Evolutionary conservation across 2,329 filamentous ascomycete genomes (phyloP).

Genomic region (Cytospora paraplurivora): DNA sequence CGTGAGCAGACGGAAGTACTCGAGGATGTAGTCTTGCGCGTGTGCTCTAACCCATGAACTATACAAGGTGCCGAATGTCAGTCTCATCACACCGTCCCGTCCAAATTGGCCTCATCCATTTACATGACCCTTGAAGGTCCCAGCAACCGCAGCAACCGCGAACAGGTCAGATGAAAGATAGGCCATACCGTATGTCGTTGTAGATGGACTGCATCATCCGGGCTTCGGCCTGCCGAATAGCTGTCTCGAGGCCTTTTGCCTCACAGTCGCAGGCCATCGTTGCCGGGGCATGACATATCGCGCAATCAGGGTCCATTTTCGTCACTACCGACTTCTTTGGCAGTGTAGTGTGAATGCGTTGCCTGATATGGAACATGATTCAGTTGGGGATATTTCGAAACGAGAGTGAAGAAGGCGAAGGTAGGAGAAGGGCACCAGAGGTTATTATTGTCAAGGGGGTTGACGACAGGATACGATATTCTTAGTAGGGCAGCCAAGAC

Average conservation of each 20-base stretch:
- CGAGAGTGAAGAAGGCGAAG: slow-evolving; percentile 34
- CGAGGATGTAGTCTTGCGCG: slow-evolving; percentile 68
- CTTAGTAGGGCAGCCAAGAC: slow-evolving; percentile 29
- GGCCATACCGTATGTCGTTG: slow-evolving; percentile 62
- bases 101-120: neutral
- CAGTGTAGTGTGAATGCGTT: slow-evolving; percentile 31
- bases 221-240: slow-evolving; percentile 64
- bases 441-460: neutral
- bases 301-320: slow-evolving; percentile 71
- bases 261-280: slow-evolving; percentile 65
- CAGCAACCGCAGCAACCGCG: neutral
- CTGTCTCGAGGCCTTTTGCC: slow-evolving; percentile 64
- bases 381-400: slow-evolving; percentile 34
- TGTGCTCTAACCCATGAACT: slow-evolving; percentile 67
- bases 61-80: slow-evolving; percentile 10
- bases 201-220: slow-evolving; percentile 66
- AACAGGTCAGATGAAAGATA: slow-evolving; percentile 1
- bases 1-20: slow-evolving; percentile 64
- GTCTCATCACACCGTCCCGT: neutral
- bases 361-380: slow-evolving; percentile 29
- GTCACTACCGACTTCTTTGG: slow-evolving; percentile 56
- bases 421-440: slow-evolving; percentile 33
- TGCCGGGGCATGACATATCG: slow-evolving; percentile 65
- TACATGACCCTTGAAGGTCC: neutral
- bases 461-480: slow-evolving; percentile 22